phyloP scores from a whole-genome alignment of 495 filamentous ascomycete genomes.

The Cercophora newfieldiana region DNA sequence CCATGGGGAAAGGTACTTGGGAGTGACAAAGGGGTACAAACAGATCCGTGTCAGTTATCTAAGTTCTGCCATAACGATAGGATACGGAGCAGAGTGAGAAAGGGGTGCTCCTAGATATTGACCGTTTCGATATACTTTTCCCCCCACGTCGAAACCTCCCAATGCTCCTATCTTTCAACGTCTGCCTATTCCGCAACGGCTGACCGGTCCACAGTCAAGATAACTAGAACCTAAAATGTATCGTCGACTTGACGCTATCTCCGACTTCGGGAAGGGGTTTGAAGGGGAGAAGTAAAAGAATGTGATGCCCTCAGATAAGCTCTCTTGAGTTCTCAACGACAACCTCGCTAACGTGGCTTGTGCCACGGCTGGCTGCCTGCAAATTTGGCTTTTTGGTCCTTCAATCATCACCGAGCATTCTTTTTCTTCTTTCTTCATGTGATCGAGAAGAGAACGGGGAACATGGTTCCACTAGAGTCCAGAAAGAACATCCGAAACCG shows the following conservation, averaged over 20 bases:
- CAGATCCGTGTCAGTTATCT: neutral
- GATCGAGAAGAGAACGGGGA: conserved; percentile 8
- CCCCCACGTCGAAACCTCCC: neutral
- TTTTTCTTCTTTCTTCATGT: conserved; percentile 28
- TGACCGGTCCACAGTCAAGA: neutral
- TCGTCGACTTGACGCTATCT: neutral
- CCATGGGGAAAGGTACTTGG: neutral
- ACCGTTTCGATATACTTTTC: neutral
- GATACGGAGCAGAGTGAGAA: neutral
- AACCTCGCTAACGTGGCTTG: conserved; percentile 34
- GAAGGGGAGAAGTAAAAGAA: neutral
- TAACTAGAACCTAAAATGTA: neutral
- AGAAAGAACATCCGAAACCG: conserved; percentile 3
- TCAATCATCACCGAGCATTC: conserved; percentile 55
- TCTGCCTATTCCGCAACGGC: neutral
- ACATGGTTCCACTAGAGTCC: conserved; percentile 7
- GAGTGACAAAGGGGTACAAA: neutral
- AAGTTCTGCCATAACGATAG: neutral
- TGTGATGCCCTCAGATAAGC: conserved; percentile 58
- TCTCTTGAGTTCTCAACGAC: conserved; percentile 60
- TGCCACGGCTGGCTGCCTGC: conserved; percentile 49
- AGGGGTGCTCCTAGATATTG: neutral
- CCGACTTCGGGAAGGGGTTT: neutral
- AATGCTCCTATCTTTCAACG: neutral
- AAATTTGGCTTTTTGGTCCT: conserved; percentile 66